Percentiles rank a stretch among this genome's conserved stretches.
Conservation (phyloP, 306 rosid species). For the Vigna nakashimae region DNA sequence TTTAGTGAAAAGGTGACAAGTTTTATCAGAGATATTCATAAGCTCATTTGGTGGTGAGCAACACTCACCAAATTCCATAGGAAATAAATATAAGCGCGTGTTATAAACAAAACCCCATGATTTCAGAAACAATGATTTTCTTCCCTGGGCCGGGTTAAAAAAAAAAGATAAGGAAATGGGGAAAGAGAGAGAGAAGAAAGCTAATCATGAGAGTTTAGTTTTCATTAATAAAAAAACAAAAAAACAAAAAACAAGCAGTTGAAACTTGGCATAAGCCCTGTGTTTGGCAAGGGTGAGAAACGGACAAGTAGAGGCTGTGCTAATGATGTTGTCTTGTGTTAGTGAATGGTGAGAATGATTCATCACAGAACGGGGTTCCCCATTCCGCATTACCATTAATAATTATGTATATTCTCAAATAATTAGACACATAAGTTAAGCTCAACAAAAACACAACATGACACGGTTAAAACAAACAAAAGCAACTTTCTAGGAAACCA, state of each 20-base stretch:
- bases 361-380: slow-evolving; percentile 76
- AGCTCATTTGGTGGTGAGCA: slow-evolving; percentile 88
- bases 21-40: slow-evolving; percentile 77
- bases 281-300: slow-evolving; percentile 56
- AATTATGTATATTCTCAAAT: slow-evolving; percentile 33
- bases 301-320: slow-evolving; percentile 73
- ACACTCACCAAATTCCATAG: slow-evolving; percentile 51
- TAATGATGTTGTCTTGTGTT: slow-evolving; percentile 95
- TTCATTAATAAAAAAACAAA: slow-evolving; percentile 40
- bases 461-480: slow-evolving; percentile 44
- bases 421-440: slow-evolving; percentile 26
- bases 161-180: slow-evolving; percentile 6
- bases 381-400: slow-evolving; percentile 46
- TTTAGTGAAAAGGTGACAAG: slow-evolving; percentile 69
- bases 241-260: slow-evolving; percentile 34
- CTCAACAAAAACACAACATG: background rate
- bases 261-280: slow-evolving; percentile 37
- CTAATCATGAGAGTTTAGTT: slow-evolving; percentile 63
- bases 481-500: slow-evolving; percentile 36
- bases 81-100: slow-evolving; percentile 72
- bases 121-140: slow-evolving; percentile 63
- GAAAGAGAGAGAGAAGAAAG: background rate
- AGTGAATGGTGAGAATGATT: slow-evolving; percentile 87
- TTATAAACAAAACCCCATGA: slow-evolving; percentile 62
- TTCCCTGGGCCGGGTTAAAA: slow-evolving; percentile 32